phyloP scores from a whole-genome alignment of 768 basidiomycete species.

The Naematelia aurantialba region DNA sequence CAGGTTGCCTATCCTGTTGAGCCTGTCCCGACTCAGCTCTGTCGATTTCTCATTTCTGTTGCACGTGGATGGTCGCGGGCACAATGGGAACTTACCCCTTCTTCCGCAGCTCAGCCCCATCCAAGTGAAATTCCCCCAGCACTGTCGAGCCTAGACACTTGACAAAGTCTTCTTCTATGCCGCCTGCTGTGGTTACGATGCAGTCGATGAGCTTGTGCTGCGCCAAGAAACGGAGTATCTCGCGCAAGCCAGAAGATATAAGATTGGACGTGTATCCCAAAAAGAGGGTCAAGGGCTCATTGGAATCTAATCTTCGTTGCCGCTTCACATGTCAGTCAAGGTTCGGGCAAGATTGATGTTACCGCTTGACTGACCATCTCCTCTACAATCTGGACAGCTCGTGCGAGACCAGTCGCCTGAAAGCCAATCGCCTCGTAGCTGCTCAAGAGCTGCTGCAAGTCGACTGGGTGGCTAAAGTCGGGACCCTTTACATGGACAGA shows the following conservation, averaged over 20 bases:
- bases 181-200: conserved; percentile 95
- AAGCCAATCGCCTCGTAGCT: conserved; percentile 91
- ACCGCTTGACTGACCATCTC: conserved; percentile 66
- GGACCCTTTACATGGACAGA: conserved; percentile 68
- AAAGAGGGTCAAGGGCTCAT: conserved; percentile 79
- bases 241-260: conserved; percentile 93
- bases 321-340: conserved; percentile 56
- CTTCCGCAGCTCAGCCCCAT: conserved; percentile 79
- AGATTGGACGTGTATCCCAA: conserved; percentile 98
- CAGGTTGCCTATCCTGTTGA: conserved; percentile 96
- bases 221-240: conserved; percentile 84
- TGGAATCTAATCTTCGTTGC: conserved; percentile 70
- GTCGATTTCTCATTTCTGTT: background rate
- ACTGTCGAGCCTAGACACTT: conserved; percentile 98
- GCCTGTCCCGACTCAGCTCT: conserved; percentile 37
- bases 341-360: background rate
- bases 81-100: conserved; percentile 56
- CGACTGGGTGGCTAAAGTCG: conserved; percentile 67
- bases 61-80: too few species aligned
- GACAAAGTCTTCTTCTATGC: conserved; percentile 98
- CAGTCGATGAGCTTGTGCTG: conserved; percentile 85
- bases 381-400: conserved; percentile 84
- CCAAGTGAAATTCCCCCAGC: conserved; percentile 71
- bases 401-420: conserved; percentile 88
- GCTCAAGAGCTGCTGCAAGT: conserved; percentile 65